phyloP scores from a whole-genome alignment of 345 rosid genomes.

The Gossypium sturtianum region DNA sequence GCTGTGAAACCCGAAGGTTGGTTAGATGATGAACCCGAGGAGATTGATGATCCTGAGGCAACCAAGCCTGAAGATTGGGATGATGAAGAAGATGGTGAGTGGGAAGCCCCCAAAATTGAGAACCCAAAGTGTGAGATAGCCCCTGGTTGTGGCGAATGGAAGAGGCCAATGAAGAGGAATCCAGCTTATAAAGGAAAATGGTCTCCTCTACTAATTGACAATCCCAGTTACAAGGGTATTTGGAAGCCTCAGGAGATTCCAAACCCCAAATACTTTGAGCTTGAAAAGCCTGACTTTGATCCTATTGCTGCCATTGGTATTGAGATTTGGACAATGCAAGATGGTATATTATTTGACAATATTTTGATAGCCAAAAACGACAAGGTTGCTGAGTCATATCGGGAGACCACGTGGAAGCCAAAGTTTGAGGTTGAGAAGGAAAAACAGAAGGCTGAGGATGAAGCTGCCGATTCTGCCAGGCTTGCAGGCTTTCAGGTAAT shows the following conservation, averaged over 20 bases:
- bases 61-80: slow-evolving; percentile 90
- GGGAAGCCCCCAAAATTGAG: slow-evolving; percentile 82
- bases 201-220: slow-evolving; percentile 70
- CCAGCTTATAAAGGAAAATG: slow-evolving; percentile 91
- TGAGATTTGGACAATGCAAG: slow-evolving; percentile 95
- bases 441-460: slow-evolving; percentile 73
- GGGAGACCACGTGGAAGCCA: slow-evolving; percentile 57
- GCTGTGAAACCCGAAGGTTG: slow-evolving; percentile 89
- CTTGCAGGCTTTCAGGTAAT: slow-evolving; percentile 43
- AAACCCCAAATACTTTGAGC: slow-evolving; percentile 73
- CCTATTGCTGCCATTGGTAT: slow-evolving; percentile 81
- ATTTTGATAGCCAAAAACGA: slow-evolving; percentile 61
- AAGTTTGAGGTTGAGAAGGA: slow-evolving; percentile 65
- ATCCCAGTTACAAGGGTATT: slow-evolving; percentile 81
- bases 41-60: slow-evolving; percentile 85
- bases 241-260: slow-evolving; percentile 85
- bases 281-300: slow-evolving; percentile 60
- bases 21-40: slow-evolving; percentile 89
- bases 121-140: slow-evolving; percentile 68
- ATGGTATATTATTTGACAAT: slow-evolving; percentile 75
- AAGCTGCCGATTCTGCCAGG: slow-evolving; percentile 43
- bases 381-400: slow-evolving; percentile 49
- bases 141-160: slow-evolving; percentile 90
- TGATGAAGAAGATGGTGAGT: slow-evolving; percentile 91
- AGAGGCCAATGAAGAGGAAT: slow-evolving; percentile 71